Conservation (phyloP, 257 asterid genomes). For the Salvia rosmarinus region DNA sequence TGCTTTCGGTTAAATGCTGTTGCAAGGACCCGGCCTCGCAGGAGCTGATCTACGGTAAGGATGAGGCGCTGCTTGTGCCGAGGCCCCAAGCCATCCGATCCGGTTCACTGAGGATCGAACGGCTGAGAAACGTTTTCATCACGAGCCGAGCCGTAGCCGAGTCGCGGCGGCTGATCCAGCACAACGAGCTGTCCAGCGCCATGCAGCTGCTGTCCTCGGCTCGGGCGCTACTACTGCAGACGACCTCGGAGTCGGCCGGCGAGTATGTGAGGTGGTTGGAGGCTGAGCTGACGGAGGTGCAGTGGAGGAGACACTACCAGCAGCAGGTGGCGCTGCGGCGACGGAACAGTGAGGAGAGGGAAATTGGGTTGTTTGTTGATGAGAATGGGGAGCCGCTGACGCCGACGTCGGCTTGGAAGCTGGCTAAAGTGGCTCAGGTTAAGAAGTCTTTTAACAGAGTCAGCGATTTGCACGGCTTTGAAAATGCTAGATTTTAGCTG, state of each 20-base stretch:
- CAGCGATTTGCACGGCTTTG: slow-evolving; percentile 85
- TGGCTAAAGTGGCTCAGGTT: slow-evolving; percentile 51
- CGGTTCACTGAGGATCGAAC: slow-evolving; percentile 50
- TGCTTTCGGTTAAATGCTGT: slow-evolving; percentile 55
- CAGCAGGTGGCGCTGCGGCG: slow-evolving; percentile 40
- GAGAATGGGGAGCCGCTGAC: slow-evolving; percentile 77
- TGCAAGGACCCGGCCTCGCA: slow-evolving; percentile 67
- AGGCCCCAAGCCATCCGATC: slow-evolving; percentile 62
- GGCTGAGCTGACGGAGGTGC: slow-evolving; percentile 70
- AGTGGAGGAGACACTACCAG: slow-evolving; percentile 57
- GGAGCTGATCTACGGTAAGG: slow-evolving; percentile 53
- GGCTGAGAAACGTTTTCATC: slow-evolving; percentile 64
- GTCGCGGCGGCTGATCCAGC: slow-evolving; percentile 68
- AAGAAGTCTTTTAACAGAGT: slow-evolving; percentile 56
- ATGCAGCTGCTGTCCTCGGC: slow-evolving; percentile 73
- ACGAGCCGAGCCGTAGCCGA: slow-evolving; percentile 78
- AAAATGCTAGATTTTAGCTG: slow-evolving; percentile 78
- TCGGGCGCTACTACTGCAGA: slow-evolving; percentile 62
- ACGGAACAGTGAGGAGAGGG: slow-evolving; percentile 44
- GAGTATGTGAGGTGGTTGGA: slow-evolving; percentile 59
- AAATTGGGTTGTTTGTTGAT: slow-evolving; percentile 45
- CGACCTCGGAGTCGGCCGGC: slow-evolving; percentile 46
- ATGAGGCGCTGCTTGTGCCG: slow-evolving; percentile 61
- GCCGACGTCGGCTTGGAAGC: slow-evolving; percentile 79
- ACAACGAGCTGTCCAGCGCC: slow-evolving; percentile 63